These are phyloP conservation scores for Aschersonia sp. DNA, from an alignment of 2,329 filamentous ascomycete genomes.

Conservation along the genomic window DNA sequence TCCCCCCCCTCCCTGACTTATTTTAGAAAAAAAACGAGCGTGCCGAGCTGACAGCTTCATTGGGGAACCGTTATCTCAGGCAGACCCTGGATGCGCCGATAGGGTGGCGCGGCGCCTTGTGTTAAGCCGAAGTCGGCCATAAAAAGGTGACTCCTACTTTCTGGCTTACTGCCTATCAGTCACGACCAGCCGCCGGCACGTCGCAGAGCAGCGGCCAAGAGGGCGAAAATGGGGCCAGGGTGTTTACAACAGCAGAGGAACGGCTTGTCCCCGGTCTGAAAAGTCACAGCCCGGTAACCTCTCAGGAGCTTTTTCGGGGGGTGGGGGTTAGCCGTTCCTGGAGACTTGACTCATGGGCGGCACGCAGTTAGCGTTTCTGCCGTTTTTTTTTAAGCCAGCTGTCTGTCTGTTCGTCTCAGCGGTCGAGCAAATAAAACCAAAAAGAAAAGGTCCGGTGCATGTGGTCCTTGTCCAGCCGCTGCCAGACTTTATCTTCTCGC, in stretches of 20 bases:
- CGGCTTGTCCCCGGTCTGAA: too few relatives aligned
- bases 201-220: not conserved
- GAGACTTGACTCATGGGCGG: conserved; percentile 6
- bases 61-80: too few relatives aligned
- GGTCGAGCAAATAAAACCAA: not conserved
- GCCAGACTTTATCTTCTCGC: not conserved
- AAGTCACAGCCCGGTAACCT: too few relatives aligned
- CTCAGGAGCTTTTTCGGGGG: not conserved
- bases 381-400: not conserved
- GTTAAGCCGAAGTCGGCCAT: not conserved
- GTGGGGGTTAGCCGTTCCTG: not conserved
- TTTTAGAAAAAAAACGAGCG: too few relatives aligned
- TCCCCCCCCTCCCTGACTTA: too few relatives aligned
- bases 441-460: not conserved
- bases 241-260: too few relatives aligned
- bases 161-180: not conserved
- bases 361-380: not conserved
- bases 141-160: not conserved
- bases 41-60: too few relatives aligned
- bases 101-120: not conserved
- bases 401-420: not conserved
- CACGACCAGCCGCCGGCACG: not conserved
- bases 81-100: not conserved
- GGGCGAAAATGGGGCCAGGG: not conserved
- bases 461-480: not conserved